Percentiles rank a stretch among this genome's conserved stretches.
These are phyloP conservation scores for Colletotrichum agaves DNA, from an alignment of 2,329 filamentous ascomycete genomes.

Conservation along the genomic window DNA sequence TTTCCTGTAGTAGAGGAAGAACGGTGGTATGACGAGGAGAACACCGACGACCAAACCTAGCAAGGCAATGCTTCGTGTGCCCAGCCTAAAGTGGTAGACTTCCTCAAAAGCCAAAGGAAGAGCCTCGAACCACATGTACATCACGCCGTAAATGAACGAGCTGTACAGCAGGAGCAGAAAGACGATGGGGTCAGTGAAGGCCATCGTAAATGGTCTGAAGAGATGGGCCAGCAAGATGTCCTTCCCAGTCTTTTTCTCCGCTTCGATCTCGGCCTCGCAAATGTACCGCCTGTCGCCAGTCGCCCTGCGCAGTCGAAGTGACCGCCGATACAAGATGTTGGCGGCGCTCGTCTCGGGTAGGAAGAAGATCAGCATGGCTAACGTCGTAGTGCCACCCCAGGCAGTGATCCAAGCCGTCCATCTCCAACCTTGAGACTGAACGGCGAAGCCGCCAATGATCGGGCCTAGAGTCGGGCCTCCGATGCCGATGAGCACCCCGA, in stretches of 20 bases:
- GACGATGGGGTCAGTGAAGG: slow-evolving; percentile 24
- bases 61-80: background rate
- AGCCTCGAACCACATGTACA: slow-evolving; percentile 36
- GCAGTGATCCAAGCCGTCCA: slow-evolving; percentile 41
- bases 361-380: slow-evolving; percentile 40
- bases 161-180: slow-evolving; percentile 27
- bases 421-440: slow-evolving; percentile 36
- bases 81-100: slow-evolving; percentile 36
- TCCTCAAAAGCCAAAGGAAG: slow-evolving; percentile 10
- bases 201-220: slow-evolving; percentile 23
- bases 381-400: slow-evolving; percentile 34
- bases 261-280: slow-evolving; percentile 34
- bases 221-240: slow-evolving; percentile 35
- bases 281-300: slow-evolving; percentile 35
- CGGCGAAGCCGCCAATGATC: slow-evolving; percentile 32
- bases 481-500: slow-evolving; percentile 27
- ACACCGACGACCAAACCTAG: slow-evolving; percentile 30
- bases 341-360: slow-evolving; percentile 41
- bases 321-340: slow-evolving; percentile 41
- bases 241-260: slow-evolving; percentile 28
- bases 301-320: slow-evolving; percentile 35
- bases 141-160: slow-evolving; percentile 26
- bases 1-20: slow-evolving; percentile 29
- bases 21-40: slow-evolving; percentile 10
- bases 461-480: slow-evolving; percentile 30